Percentiles rank a stretch among this genome's conserved stretches.
These are phyloP conservation scores for Xanthoconium stramineum DNA, from an alignment of 768 basidiomycete species.

Conservation along the genomic window DNA sequence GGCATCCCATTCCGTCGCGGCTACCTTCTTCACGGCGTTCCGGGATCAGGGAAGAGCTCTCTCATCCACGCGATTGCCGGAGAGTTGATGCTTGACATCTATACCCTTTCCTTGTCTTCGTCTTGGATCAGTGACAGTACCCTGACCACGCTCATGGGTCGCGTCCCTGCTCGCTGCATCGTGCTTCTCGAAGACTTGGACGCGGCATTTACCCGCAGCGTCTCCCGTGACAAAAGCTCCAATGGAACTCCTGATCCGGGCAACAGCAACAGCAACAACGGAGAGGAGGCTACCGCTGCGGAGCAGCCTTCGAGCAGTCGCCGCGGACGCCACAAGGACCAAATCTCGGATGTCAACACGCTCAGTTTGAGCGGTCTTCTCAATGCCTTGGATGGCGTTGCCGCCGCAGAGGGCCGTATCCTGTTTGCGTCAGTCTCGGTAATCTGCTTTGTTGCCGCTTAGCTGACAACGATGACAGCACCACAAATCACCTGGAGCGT, in stretches of 20 bases:
- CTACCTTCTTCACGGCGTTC: conserved; percentile 79
- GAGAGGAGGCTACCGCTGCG: conserved; percentile 30
- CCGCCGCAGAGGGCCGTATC: conserved; percentile 82
- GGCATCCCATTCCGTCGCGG: conserved; percentile 91
- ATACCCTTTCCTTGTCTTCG: conserved; percentile 82
- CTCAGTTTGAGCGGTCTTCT: conserved; percentile 77
- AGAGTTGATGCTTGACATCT: conserved; percentile 86
- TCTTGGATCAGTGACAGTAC: conserved; percentile 89
- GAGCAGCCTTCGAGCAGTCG: conserved; percentile 38
- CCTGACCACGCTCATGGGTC: conserved; percentile 80
- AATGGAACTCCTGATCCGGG: conserved; percentile 42
- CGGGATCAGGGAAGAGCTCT: conserved; percentile 84
- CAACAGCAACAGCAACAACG: conserved; percentile 18
- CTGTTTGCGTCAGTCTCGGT: conserved; percentile 73
- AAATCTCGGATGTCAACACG: conserved; percentile 75
- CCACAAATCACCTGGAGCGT: conserved; percentile 88
- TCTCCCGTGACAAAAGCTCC: conserved; percentile 56
- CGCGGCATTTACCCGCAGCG: conserved; percentile 80
- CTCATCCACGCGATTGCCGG: conserved; percentile 87
- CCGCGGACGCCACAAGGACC: conserved; percentile 48
- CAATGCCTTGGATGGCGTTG: conserved; percentile 84
- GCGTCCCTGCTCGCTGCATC: conserved; percentile 81
- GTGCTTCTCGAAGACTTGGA: conserved; percentile 90
- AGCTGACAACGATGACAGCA: conserved; percentile 40
- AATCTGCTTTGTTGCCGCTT: background rate